Base-by-base conservation (phyloP, 768 basidiomycete genomes). In the Hypsizygus marmoreus region DNA sequence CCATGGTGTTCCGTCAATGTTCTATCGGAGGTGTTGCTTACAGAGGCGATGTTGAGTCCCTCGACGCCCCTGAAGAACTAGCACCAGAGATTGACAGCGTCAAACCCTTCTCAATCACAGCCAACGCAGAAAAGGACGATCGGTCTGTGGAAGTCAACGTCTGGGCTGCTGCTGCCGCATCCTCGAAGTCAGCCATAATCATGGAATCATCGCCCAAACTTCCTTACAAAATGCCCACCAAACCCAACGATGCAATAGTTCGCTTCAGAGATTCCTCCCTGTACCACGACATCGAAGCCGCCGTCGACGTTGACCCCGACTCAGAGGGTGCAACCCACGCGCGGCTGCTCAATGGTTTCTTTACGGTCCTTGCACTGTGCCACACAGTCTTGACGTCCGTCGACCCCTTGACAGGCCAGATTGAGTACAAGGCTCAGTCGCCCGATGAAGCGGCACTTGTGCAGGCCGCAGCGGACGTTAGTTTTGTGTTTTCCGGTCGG, bases 401-500 rank as follows among this genome's bases (percentile, higher is more conserved):
- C 28, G 79, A 93, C 60, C 75, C 79, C 0, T 69, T 71, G 29
- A 89, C 86, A 1, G 85, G 87, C 29, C 75, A 73, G 14, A 82
- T 95, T 35, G 78, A 86, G 56, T 98, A 97, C 77, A 97, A 95
- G 69, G 92, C 95, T 1, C 95, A 97, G 65, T 89, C 86, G 0
- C 95, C 95, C 7, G 95, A 97, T 59, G 95, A 98, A 71, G 88
- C 93, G n/a, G 95, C 95, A 4, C 78, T 98, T 29, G 95, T 98
- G 2, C 93, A 95, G 60, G 92, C 95, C 24, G 95, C 95, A 3
- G 94, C 95, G 16, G 95, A 97, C 62, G 82, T 89, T 20, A 95
- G 95, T 0, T 97, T 88, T 66, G 77, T 92, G 45, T 98, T 97
- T 74, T 80, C 84, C 22, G 95, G 95, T 3, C 77, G 91, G 46